Evolutionary conservation across 2,329 filamentous ascomycete species (phyloP), one percentile per base, ranked within the genome.

Genomic region (Thelonectria olida): DNA sequence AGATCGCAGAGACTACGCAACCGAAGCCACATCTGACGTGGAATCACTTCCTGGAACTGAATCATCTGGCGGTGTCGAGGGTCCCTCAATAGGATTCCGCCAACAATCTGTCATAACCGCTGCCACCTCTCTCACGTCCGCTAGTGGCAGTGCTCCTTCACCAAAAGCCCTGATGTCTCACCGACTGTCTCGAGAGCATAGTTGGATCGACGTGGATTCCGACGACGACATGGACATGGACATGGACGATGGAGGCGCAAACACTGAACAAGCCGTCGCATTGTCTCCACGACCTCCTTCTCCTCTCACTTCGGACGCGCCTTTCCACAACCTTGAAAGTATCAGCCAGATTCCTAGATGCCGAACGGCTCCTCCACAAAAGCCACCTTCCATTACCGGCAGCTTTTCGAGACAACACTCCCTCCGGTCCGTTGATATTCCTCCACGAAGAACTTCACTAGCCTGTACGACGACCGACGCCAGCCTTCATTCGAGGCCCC

Each of bases 151-250:
- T 27, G 67, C 68, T 0, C 68, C 67, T 5, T 74, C 73, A 9
- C 71, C 73, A 7, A 72, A 72, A 13, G 62, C 57, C 31, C 54
- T 70, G 1, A 56, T 67, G n/a, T 54, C 66, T 4, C 38, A 57
- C 7, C 64, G 69, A 20, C 62, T 54, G 44, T 62, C 63, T 39
- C 65, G 66, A 23, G 70, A 72, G 19, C 67, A 73, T 44, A 79
- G 76, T 50, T 80, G 78, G 78, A 75, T 79, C 7, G 77, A 78
- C 17, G 62, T 67, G 13, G 76, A 79, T 31, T 77, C 76, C 2
- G 77, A 79, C 41, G 66, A 69, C 2, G 75, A 64, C n/a, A 25
- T 45, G 22, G 58, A 67, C 5, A 42, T 44, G 10, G 64, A 67
- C 3, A 47, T 39, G 17, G 61, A 54, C n/a, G 61, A 65, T 6